phyloP scores from a whole-genome alignment of 176 grass and related monocot genomes.

The Lolium multiflorum region DNA sequence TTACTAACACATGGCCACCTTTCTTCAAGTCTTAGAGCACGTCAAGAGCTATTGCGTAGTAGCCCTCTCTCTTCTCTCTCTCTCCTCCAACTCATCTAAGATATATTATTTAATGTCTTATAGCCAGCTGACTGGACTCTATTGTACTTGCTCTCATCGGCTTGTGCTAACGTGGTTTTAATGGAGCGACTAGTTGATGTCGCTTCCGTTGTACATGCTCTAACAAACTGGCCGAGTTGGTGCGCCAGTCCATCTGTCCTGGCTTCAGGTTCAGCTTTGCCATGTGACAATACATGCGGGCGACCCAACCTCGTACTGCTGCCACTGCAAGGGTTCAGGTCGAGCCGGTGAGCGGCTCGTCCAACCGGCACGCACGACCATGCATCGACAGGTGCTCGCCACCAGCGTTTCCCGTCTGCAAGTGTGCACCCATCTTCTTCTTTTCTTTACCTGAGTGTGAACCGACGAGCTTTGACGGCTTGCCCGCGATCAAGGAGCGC shows the following conservation, averaged over 20 bases:
- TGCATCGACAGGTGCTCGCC: neutral
- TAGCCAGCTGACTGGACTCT: too few species aligned
- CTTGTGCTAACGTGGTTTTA: too few species aligned
- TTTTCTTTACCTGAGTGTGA: neutral
- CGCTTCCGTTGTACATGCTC: too few species aligned
- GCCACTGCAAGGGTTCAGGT: neutral
- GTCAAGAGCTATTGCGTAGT: too few species aligned
- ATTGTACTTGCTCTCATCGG: too few species aligned
- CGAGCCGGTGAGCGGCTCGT: slow-evolving; percentile 2
- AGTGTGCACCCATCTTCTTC: neutral
- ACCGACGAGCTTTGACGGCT: neutral
- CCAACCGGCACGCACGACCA: neutral
- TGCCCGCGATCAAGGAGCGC: neutral
- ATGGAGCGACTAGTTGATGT: too few species aligned
- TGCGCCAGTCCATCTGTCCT: neutral
- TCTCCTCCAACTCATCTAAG: too few species aligned
- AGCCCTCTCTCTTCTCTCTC: too few species aligned
- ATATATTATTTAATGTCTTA: too few species aligned
- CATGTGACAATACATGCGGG: neutral
- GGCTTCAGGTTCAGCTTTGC: neutral
- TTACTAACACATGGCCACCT: too few species aligned
- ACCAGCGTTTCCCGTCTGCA: neutral
- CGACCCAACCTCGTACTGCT: neutral
- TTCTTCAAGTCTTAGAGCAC: too few species aligned
- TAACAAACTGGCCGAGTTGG: slow-evolving; percentile 3